phyloP scores from a whole-genome alignment of 1,284 basidiomycete genomes.

The Fomitopsis betulina region DNA sequence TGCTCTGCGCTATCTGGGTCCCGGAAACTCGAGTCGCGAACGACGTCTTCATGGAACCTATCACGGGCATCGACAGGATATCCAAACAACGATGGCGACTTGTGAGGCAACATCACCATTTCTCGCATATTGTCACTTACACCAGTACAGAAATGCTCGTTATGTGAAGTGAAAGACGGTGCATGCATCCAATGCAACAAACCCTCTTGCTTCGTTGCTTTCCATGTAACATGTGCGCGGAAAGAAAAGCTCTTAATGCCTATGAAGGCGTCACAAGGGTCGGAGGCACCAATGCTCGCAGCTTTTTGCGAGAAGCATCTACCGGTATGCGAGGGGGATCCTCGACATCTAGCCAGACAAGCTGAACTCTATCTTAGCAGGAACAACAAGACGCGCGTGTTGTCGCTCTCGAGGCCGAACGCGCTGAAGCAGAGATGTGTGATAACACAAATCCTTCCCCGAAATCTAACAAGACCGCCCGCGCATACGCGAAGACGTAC shows the following conservation, averaged over 20 bases:
- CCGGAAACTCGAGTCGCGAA: slow-evolving; percentile 95
- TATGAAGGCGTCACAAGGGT: slow-evolving; percentile 81
- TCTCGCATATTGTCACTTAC: background rate
- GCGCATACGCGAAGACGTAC: slow-evolving; percentile 79
- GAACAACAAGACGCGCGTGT: slow-evolving; percentile 62
- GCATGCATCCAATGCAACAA: slow-evolving; percentile 98
- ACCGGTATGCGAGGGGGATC: slow-evolving; percentile 50
- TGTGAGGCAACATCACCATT: slow-evolving; percentile 39
- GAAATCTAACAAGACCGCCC: slow-evolving; percentile 63
- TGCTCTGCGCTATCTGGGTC: slow-evolving; percentile 97
- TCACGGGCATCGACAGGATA: slow-evolving; percentile 87
- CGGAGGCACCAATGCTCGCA: slow-evolving; percentile 65
- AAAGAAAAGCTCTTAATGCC: slow-evolving; percentile 79
- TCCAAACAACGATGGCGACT: slow-evolving; percentile 94
- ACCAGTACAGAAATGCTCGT: slow-evolving; percentile 67
- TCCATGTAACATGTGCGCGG: slow-evolving; percentile 93
- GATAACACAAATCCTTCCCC: slow-evolving; percentile 30
- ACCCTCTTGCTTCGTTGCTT: slow-evolving; percentile 87
- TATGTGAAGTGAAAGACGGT: slow-evolving; percentile 81
- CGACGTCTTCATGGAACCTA: slow-evolving; percentile 97
- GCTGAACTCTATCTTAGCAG: slow-evolving; percentile 36
- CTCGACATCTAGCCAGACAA: background rate
- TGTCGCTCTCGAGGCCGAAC: slow-evolving; percentile 50
- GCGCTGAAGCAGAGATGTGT: slow-evolving; percentile 28
- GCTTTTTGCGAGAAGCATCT: slow-evolving; percentile 89